A percentile compares a stretch with the other conserved stretches of the same genome.
These are phyloP conservation scores for Wickerhamiella bombiphila DNA, from an alignment of 805 yeast genomes.

Conservation along the genomic window DNA sequence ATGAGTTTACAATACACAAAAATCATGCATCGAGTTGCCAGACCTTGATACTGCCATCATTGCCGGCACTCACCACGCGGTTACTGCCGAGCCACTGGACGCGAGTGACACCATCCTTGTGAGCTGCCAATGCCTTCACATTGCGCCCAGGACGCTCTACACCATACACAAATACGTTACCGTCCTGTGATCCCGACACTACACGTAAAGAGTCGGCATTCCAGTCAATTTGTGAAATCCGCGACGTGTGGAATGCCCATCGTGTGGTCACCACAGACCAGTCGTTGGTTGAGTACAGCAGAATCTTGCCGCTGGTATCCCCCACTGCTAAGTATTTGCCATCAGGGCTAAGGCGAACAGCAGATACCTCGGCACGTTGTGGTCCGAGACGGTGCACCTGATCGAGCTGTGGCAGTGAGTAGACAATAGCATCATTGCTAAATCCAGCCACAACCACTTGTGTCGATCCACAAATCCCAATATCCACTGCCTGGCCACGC, in stretches of 20 bases:
- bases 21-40: slow-evolving; percentile 39
- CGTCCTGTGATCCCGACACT: slow-evolving; percentile 73
- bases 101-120: slow-evolving; percentile 70
- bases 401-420: slow-evolving; percentile 23
- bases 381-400: slow-evolving; percentile 28
- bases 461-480: slow-evolving; percentile 20
- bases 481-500: slow-evolving; percentile 24
- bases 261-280: slow-evolving; percentile 53
- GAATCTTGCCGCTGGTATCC: slow-evolving; percentile 72
- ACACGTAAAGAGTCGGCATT: slow-evolving; percentile 53
- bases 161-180: slow-evolving; percentile 65
- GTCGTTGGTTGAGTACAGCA: slow-evolving; percentile 46
- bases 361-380: slow-evolving; percentile 48
- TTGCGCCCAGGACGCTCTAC: slow-evolving; percentile 66
- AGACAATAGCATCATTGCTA: slow-evolving; percentile 31
- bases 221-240: slow-evolving; percentile 69
- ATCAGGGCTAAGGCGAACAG: slow-evolving; percentile 55
- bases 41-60: slow-evolving; percentile 63
- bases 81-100: slow-evolving; percentile 49
- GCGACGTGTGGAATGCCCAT: slow-evolving; percentile 92
- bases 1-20: no score
- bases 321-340: slow-evolving; percentile 66
- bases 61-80: slow-evolving; percentile 53
- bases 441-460: slow-evolving; percentile 37
- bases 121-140: slow-evolving; percentile 61